Conservation (phyloP, 257 asterid genomes). For the Nicotiana otophora region DNA sequence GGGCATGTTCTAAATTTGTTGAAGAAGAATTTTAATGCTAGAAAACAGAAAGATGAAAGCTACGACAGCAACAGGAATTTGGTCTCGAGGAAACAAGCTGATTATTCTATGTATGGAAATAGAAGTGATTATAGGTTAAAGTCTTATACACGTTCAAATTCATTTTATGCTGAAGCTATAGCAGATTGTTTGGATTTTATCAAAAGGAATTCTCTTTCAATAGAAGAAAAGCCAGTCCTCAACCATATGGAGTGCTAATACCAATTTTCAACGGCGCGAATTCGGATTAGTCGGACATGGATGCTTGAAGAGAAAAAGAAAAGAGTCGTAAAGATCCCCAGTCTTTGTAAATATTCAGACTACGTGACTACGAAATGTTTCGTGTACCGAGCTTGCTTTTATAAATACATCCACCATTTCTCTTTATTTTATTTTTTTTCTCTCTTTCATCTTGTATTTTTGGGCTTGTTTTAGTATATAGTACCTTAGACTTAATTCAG, state of each 20-base stretch:
- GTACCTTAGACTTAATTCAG: neutral
- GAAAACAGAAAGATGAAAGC: neutral
- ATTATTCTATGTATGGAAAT: constrained; percentile 6
- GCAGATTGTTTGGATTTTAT: constrained; percentile 58
- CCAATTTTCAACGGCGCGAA: neutral
- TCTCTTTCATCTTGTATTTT: neutral
- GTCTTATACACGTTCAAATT: constrained; percentile 35
- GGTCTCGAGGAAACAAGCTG: constrained; percentile 11
- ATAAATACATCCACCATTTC: neutral
- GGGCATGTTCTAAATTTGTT: constrained; percentile 15
- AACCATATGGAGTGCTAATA: neutral
- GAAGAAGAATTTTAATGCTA: constrained; percentile 14
- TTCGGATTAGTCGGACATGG: neutral
- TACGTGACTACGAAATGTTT: too few relatives aligned
- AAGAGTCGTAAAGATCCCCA: too few relatives aligned
- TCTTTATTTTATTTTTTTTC: neutral
- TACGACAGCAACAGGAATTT: neutral
- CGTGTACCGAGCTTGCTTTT: too few relatives aligned
- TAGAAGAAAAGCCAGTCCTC: constrained; percentile 38
- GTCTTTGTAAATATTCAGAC: neutral
- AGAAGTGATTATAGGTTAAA: neutral
- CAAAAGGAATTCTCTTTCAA: constrained; percentile 45
- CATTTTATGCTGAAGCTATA: constrained; percentile 55
- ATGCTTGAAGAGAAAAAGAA: neutral
- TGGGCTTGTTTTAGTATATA: neutral